Conservation (phyloP, 2,329 filamentous ascomycete species). For the Aciculosporium take region DNA sequence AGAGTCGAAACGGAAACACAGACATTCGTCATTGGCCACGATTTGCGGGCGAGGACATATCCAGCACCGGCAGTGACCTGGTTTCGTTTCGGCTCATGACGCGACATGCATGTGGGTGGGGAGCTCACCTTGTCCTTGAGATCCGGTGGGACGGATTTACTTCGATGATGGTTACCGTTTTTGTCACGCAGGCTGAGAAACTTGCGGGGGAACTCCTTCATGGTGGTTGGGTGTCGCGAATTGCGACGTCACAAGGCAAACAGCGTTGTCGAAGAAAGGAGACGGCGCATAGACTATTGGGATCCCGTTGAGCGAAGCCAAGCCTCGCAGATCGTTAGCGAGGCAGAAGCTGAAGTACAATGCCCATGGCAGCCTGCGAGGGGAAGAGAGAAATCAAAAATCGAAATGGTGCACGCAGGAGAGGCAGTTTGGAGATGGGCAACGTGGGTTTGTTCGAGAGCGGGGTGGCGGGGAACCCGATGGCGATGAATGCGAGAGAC, state of each 20-base stretch:
- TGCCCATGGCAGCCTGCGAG: conserved; percentile 16
- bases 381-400: not conserved
- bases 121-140: conserved; percentile 32
- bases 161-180: conserved; percentile 36
- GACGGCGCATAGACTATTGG: not conserved
- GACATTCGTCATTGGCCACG: not conserved
- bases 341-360: conserved; percentile 16
- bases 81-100: not conserved
- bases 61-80: not conserved
- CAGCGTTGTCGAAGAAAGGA: not conserved
- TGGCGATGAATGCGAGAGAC: not conserved
- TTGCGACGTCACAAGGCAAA: not conserved
- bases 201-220: conserved; percentile 45
- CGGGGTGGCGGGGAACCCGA: not conserved
- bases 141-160: conserved; percentile 39
- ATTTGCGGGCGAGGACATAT: not conserved
- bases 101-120: not conserved
- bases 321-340: conserved; percentile 18
- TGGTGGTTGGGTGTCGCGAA: conserved; percentile 13
- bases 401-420: not conserved
- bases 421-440: not conserved
- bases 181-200: conserved; percentile 61
- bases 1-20: not conserved
- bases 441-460: not conserved
- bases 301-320: conserved; percentile 6